Conservation (phyloP, 2,329 filamentous ascomycete species). For the Diplodia mutila region DNA sequence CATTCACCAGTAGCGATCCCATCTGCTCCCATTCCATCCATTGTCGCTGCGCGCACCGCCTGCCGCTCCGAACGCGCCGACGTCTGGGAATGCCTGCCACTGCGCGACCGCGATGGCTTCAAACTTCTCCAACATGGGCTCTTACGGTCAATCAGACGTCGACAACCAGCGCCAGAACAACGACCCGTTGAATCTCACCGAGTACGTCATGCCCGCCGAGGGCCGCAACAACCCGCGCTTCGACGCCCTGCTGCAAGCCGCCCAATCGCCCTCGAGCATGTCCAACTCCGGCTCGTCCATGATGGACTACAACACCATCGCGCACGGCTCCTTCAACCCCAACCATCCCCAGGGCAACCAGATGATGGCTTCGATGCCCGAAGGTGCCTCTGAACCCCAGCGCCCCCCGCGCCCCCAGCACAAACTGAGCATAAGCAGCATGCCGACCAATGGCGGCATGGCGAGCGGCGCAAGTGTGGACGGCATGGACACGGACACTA, state of each 20-base stretch:
- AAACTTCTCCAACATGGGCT: constrained; percentile 32
- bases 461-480: constrained; percentile 33
- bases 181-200: constrained; percentile 41
- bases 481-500: constrained; percentile 38
- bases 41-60: neutral
- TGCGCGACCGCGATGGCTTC: constrained; percentile 34
- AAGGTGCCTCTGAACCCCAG: constrained; percentile 34
- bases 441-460: constrained; percentile 12
- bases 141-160: constrained; percentile 29
- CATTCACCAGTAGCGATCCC: neutral
- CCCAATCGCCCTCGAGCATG: constrained; percentile 28
- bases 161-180: constrained; percentile 32
- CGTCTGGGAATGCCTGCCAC: constrained; percentile 14
- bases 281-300: constrained; percentile 33
- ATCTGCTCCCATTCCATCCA: neutral
- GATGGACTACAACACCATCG: constrained; percentile 12
- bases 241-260: constrained; percentile 29
- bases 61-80: neutral
- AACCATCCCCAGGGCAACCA: neutral
- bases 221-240: constrained; percentile 34
- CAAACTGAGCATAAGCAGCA: constrained; percentile 36
- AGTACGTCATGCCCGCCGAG: constrained; percentile 36
- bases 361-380: constrained; percentile 2
- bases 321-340: constrained; percentile 7
- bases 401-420: neutral